Evolutionary conservation across 139 green algal genomes (phyloP).

Genomic region (Tetradesmus lagerheimii): DNA sequence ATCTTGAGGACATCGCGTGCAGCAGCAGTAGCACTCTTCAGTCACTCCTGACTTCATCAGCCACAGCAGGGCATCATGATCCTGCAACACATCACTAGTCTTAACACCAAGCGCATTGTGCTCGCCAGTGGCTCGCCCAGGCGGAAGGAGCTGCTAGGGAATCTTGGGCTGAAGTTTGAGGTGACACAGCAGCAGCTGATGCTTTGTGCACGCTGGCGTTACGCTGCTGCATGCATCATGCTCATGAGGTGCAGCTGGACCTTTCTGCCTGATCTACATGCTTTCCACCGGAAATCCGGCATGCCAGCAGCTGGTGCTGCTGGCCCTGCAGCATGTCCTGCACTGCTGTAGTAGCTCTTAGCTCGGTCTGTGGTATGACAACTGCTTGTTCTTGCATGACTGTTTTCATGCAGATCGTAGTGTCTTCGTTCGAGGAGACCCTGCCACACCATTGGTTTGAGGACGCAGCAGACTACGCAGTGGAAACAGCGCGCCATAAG

Average conservation of each 20-base stretch:
- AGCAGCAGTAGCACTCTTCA: neutral
- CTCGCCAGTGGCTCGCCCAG: constrained; percentile 77
- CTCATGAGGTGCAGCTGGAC: neutral
- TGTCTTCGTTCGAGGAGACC: constrained; percentile 86
- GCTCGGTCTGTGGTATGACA: neutral
- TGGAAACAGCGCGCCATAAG: constrained; percentile 81
- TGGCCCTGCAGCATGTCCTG: neutral
- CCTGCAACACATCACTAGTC: constrained; percentile 61
- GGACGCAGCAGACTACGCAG: constrained; percentile 75
- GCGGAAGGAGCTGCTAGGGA: constrained; percentile 73
- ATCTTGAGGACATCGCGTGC: neutral
- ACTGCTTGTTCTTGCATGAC: neutral
- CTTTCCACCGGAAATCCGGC: no score
- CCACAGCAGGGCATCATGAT: constrained; percentile 52
- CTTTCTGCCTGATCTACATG: no score
- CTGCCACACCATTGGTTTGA: constrained; percentile 68
- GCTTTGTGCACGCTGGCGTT: neutral
- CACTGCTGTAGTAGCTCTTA: neutral
- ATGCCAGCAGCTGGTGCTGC: neutral
- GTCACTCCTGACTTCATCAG: neutral
- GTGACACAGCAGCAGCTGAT: constrained; percentile 29
- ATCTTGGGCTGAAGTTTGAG: constrained; percentile 79
- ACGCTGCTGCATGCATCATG: no score
- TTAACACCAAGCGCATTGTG: constrained; percentile 70
- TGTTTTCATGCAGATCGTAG: constrained; percentile 71